A percentile compares a stretch with the other conserved stretches of the same genome.
Conservation (phyloP, 2,329 filamentous ascomycete genomes). For the Arthrobotrys entomopaga region DNA sequence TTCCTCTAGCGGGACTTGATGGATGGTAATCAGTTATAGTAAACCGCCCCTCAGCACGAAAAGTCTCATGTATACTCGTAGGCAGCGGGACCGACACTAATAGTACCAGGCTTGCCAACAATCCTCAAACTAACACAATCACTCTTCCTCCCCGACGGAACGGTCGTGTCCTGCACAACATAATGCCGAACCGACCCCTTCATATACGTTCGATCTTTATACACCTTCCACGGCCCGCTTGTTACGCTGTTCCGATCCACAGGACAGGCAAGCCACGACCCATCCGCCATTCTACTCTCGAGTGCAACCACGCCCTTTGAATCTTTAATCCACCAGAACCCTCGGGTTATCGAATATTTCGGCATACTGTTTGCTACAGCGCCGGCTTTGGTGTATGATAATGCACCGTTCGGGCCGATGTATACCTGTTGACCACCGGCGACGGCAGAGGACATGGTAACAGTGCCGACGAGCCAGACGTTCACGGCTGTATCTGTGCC, state of each 20-base stretch:
- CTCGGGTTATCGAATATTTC: background rate
- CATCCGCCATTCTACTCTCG: background rate
- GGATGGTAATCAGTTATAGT: too few species aligned
- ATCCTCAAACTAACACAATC: background rate
- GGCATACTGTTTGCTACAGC: background rate
- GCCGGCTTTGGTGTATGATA: background rate
- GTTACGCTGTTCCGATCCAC: background rate
- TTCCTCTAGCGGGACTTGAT: too few species aligned
- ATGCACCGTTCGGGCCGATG: background rate
- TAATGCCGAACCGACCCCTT: background rate
- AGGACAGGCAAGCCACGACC: background rate
- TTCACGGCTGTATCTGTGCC: constrained; percentile 64
- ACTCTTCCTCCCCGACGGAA: background rate
- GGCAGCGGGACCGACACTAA: background rate
- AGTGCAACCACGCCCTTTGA: background rate
- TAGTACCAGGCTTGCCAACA: background rate
- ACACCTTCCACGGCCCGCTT: background rate
- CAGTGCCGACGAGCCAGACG: constrained; percentile 61
- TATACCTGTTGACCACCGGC: background rate
- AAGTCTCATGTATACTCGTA: background rate
- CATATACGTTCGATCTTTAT: background rate
- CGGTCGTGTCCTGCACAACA: background rate
- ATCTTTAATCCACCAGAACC: background rate
- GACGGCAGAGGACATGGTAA: constrained; percentile 47
- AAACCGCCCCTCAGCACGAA: too few species aligned